Conservation (phyloP, 768 basidiomycete species). For the Agrocybe praecox region DNA sequence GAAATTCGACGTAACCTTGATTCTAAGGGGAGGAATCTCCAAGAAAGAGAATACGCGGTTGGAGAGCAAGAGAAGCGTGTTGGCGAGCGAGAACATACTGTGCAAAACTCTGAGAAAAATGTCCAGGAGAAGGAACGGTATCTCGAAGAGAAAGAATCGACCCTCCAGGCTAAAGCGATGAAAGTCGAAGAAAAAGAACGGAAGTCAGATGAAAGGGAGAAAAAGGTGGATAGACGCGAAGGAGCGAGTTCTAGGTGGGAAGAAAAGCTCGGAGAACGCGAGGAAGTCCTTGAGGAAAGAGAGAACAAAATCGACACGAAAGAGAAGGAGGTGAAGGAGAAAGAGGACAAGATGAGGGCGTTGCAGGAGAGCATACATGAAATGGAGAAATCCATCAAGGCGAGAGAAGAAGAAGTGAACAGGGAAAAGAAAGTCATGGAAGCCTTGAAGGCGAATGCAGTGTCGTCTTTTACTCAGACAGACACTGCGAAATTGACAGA, state of each 20-base stretch:
- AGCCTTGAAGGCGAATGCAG: neutral
- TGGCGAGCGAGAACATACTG: neutral
- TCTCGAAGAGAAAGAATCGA: neutral
- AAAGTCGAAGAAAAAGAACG: conserved; percentile 2
- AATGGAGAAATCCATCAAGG: neutral
- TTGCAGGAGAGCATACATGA: neutral
- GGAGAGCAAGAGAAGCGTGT: neutral
- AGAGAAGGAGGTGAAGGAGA: neutral
- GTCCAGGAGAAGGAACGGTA: conserved; percentile 1
- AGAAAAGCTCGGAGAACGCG: conserved; percentile 5
- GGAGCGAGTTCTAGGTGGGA: neutral
- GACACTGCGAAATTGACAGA: neutral
- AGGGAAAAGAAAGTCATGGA: neutral
- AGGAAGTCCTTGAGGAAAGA: neutral
- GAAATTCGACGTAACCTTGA: neutral
- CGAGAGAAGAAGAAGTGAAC: neutral
- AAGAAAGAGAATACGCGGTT: conserved; percentile 1
- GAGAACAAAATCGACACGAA: neutral
- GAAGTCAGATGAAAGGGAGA: conserved; percentile 6
- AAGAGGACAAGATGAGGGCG: neutral
- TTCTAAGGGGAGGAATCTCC: neutral
- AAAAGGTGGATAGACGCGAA: neutral
- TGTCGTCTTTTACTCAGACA: neutral
- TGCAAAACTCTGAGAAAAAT: neutral
- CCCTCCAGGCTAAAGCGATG: conserved; percentile 2